Evolutionary conservation across 176 grass and related monocot genomes (phyloP), one percentile per base, ranked within the genome.

Genomic region (Triticum timopheevii): DNA sequence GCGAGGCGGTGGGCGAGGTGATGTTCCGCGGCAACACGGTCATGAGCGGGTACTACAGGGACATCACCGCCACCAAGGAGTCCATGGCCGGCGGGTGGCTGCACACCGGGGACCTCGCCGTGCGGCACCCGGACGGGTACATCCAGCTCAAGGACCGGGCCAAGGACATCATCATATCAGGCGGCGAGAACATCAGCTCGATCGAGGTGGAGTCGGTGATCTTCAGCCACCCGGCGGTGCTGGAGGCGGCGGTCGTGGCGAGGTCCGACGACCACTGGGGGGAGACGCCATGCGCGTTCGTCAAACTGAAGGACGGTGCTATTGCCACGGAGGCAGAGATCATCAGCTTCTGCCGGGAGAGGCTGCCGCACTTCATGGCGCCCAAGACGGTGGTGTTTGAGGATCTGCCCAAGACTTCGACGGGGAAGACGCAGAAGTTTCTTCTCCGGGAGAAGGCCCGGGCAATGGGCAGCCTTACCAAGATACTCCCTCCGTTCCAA

Each of bases 131-230:
- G 15, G 89, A 98, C 62, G 96, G 96, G 49, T 98, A 98, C 81
- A 70, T 98, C 10, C 71, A 93, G 73, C 23, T 98, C 17, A 88
- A 74, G 25, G 96, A 98, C 68, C 68, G 93, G 33, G 90, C 93
- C 5, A 98, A 98, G 81, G 96, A 98, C 80, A 89, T 98, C 35
- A 89, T 98, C 65, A 95, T 98, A 65, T 95, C 93, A 0, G 96
- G 96, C 3, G 93, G 96, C 4, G 93, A 98, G 93, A 98, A 98
- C 54, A 95, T 98, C 68, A 98, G 93, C 88, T 89, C 84, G 0
- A 88, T 95, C 13, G 91, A 95, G 86, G 91, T 98, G 15, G 96
- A 98, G 87, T 89, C 93, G 9, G 86, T 79, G 50, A 71, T 98
- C 24, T 98, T 86, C 74, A 27, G 75, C 8, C 96, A 98, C 77